A percentile compares a stretch with the other conserved stretches of the same genome.
Conservation (phyloP, 768 basidiomycete genomes). For the Mycena galopus region DNA sequence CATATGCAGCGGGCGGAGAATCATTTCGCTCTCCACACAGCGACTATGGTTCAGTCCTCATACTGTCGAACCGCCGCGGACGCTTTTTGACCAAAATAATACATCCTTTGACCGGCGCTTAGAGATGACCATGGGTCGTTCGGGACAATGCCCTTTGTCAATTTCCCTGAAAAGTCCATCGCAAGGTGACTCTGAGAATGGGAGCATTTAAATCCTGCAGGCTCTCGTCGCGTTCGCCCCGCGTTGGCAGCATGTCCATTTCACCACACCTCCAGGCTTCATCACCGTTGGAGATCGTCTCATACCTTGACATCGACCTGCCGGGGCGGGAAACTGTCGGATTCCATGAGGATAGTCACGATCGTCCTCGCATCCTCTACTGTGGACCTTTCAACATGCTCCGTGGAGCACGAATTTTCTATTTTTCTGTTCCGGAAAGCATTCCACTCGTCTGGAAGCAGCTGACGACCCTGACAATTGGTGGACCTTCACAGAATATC, state of each 20-base stretch:
- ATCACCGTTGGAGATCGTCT: too few relatives aligned
- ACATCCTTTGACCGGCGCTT: neutral
- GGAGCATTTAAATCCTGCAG: neutral
- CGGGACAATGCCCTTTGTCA: neutral
- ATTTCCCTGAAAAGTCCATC: neutral
- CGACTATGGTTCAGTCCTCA: conserved; percentile 13
- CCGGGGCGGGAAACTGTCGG: neutral
- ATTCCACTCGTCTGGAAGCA: neutral
- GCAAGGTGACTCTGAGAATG: neutral
- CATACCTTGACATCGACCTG: neutral
- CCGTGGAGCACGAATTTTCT: neutral
- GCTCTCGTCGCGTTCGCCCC: neutral
- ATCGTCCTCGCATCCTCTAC: neutral
- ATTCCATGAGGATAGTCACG: neutral
- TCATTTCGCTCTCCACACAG: conserved; percentile 15
- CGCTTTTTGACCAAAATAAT: neutral
- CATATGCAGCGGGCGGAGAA: conserved; percentile 26
- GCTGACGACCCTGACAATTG: neutral
- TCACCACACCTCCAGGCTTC: too few relatives aligned
- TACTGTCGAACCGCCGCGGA: neutral
- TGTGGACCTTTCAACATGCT: neutral
- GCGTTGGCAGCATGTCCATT: neutral
- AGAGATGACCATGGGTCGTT: neutral
- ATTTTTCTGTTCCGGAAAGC: neutral
- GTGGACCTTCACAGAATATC: neutral